Evolutionary conservation across 805 yeast species (phyloP), one percentile per base, ranked within the genome.

Genomic region (Barnettozyma siamensis): DNA sequence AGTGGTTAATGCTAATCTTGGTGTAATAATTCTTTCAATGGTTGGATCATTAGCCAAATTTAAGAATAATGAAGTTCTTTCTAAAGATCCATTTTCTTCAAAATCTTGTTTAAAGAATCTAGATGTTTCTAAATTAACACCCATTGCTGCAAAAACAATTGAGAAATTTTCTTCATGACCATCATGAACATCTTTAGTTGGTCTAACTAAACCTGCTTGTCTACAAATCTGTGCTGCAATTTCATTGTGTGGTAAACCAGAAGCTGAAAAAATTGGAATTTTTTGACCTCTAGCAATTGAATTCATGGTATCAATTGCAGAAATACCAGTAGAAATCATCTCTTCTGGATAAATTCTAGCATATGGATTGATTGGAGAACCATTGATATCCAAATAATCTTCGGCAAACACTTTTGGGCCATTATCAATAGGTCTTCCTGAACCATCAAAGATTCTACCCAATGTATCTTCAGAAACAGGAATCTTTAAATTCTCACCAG

Each of bases 211-310:
- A 55, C 98, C 96, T 31, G 99, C 99, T 73, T 93, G 99, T 74
- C 99, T 88, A 76, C 98, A 91, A 65, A 93, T 91, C 70, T 93
- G 99, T 34, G 99, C 99, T 47, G 99, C 99, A 70, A 93, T 91
- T 69, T 93, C 99, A 64, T 93, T 93, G 70, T 93, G 99, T 44
- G 99, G 99, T 63, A 93, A 79, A 74, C 99, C 99, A 40, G 98
- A 88, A 36, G 99, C 99, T 41, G 97, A 88, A 72, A 93, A 93
- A 65, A 93, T 94, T 41, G 99, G 99, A 64, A 93, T 93, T 73
- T 93, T 93, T 73, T 93, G 99, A 54, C 99, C 99, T 78, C 99
- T 87, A 46, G 99, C 99, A 75, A 93, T 93, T 33, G 99, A 91
- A 70, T 93, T 94, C 99, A 93, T 93, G 43, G 97, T 89, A 66